phyloP scores from a whole-genome alignment of 305 asterid species.

The Fraxinus baroniana region DNA sequence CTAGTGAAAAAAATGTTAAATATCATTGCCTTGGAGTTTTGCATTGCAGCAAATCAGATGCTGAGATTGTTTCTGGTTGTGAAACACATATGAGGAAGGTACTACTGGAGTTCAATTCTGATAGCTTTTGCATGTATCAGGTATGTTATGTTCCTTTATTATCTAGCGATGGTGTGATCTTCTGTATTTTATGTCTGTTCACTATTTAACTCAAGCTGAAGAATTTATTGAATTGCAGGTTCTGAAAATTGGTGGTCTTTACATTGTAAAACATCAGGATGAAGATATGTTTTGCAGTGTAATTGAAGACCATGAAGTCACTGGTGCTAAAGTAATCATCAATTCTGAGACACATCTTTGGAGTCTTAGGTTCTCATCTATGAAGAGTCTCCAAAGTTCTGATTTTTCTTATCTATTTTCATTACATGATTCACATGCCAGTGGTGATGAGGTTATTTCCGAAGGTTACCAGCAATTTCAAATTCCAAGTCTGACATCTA shows the following conservation, averaged over 20 bases:
- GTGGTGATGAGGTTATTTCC: conserved; percentile 30
- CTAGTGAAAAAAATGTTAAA: conserved; percentile 34
- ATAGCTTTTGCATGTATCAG: conserved; percentile 53
- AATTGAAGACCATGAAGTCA: conserved; percentile 29
- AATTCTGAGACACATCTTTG: conserved; percentile 45
- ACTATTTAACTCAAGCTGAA: conserved; percentile 3
- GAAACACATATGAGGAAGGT: conserved; percentile 43
- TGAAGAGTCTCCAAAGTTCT: conserved; percentile 38
- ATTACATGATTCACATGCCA: conserved; percentile 19
- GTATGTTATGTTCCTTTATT: conserved; percentile 38
- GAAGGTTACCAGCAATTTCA: conserved; percentile 29
- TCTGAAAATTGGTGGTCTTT: conserved; percentile 60
- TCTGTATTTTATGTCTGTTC: conserved; percentile 15
- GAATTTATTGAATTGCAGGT: conserved; percentile 50
- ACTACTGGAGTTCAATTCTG: conserved; percentile 63
- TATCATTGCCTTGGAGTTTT: conserved; percentile 43
- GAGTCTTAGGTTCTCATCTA: conserved; percentile 53
- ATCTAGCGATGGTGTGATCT: background rate
- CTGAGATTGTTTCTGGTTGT: conserved; percentile 38
- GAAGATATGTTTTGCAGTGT: conserved; percentile 43
- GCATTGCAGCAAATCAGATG: conserved; percentile 36
- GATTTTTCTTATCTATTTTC: conserved; percentile 31
- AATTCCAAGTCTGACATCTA: conserved; percentile 30
- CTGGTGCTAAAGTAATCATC: conserved; percentile 43
- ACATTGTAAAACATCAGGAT: conserved; percentile 53